phyloP scores from a whole-genome alignment of 225 moss, liverwort and hornwort genomes.

The Straminergon stramineum region DNA sequence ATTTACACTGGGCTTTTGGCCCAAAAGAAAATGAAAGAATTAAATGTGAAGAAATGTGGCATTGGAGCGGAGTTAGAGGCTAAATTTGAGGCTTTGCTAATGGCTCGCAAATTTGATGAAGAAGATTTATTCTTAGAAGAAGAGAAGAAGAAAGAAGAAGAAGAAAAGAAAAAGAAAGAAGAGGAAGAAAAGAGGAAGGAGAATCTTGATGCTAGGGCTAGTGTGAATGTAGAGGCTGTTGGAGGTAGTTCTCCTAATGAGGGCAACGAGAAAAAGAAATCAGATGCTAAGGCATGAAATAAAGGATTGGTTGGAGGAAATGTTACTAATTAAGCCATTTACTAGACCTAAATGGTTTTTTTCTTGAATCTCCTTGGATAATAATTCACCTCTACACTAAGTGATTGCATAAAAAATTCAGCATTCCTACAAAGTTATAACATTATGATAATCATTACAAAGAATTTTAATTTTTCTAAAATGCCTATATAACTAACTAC shows the following conservation, averaged over 20 bases:
- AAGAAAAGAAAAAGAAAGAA: neutral
- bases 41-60: constrained; percentile 25
- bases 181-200: neutral
- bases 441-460: too few species aligned
- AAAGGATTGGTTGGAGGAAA: neutral
- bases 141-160: neutral
- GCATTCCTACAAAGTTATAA: neutral
- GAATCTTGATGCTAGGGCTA: neutral
- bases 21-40: constrained; percentile 35
- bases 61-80: constrained; percentile 22
- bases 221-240: neutral
- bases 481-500: neutral
- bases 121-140: constrained; percentile 25
- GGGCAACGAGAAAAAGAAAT: neutral
- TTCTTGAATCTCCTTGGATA: neutral
- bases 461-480: neutral
- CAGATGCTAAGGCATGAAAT: neutral
- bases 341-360: too few species aligned
- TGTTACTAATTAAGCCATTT: neutral
- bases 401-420: neutral
- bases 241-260: neutral
- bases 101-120: constrained; percentile 39
- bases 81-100: constrained; percentile 23
- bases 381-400: neutral
- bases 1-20: constrained; percentile 26